Conservation (phyloP, 1,139 yeast genomes). For the Geotrichum phurueaensis region DNA sequence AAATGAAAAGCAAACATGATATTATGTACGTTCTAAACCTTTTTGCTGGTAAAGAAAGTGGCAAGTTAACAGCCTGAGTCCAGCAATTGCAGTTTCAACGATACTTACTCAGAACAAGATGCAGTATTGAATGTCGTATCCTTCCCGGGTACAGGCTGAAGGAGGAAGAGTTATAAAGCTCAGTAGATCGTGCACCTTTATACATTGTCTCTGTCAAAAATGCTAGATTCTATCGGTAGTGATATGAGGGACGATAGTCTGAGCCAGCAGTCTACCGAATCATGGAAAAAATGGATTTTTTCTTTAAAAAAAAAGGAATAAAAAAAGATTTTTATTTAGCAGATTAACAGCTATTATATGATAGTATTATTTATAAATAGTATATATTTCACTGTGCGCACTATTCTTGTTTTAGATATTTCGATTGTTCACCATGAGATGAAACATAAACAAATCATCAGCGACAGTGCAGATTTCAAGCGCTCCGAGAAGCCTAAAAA, state of each 20-base stretch:
- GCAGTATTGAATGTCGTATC: neutral
- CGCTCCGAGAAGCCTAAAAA: neutral
- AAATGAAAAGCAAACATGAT: conserved; percentile 5
- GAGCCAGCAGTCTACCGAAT: neutral
- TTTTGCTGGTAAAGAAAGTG: neutral
- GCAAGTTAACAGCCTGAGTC: neutral
- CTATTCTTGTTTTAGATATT: neutral
- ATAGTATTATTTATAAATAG: neutral
- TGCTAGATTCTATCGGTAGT: neutral
- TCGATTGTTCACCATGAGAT: neutral
- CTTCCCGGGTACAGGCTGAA: neutral
- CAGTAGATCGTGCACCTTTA: neutral
- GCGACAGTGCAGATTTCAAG: neutral
- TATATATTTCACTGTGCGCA: neutral
- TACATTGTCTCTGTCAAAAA: neutral
- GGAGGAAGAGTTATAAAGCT: neutral
- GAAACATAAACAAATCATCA: neutral
- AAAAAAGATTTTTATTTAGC: neutral
- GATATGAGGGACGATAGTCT: neutral
- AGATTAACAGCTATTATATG: neutral
- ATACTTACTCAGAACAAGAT: neutral
- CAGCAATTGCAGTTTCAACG: neutral
- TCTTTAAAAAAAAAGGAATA: neutral
- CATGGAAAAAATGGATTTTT: neutral
- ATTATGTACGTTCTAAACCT: conserved; percentile 10